Conservation (phyloP, 495 filamentous ascomycete species). For the Filosporella fistucella region DNA sequence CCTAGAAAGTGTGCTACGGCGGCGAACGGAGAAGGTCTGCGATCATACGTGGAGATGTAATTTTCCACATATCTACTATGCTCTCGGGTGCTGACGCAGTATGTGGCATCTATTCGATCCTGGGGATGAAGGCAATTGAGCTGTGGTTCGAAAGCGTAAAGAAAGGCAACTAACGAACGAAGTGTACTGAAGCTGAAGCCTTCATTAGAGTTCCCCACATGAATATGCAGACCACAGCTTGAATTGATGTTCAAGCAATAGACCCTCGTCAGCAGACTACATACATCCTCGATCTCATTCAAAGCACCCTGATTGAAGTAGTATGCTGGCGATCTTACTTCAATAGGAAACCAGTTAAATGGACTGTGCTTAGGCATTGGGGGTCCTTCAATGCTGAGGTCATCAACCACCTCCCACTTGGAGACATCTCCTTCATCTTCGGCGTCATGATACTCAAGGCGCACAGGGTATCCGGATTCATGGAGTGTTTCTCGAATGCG, state of each 20-base stretch:
- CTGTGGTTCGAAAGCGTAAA: conserved; percentile 33
- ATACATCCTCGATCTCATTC: background rate
- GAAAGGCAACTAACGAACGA: conserved; percentile 27
- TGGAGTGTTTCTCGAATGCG: background rate
- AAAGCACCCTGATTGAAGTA: background rate
- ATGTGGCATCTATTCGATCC: background rate
- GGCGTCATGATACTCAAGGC: background rate
- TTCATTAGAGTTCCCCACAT: background rate
- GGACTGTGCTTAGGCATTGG: background rate
- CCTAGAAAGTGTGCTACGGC: too few relatives aligned
- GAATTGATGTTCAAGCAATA: background rate
- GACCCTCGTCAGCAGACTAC: background rate
- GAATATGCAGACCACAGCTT: background rate
- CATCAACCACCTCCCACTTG: too few relatives aligned
- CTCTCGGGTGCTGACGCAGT: too few relatives aligned
- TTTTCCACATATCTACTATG: too few relatives aligned
- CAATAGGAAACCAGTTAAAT: background rate
- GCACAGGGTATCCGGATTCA: background rate
- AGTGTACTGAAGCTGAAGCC: background rate
- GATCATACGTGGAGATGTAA: too few relatives aligned
- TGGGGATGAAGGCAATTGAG: conserved; percentile 30
- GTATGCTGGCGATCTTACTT: background rate
- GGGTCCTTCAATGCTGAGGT: background rate
- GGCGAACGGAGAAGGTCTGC: too few relatives aligned
- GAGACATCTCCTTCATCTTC: too few relatives aligned